Conservation (phyloP, 1,284 basidiomycete genomes). For the Apiotrichum brassicae region DNA sequence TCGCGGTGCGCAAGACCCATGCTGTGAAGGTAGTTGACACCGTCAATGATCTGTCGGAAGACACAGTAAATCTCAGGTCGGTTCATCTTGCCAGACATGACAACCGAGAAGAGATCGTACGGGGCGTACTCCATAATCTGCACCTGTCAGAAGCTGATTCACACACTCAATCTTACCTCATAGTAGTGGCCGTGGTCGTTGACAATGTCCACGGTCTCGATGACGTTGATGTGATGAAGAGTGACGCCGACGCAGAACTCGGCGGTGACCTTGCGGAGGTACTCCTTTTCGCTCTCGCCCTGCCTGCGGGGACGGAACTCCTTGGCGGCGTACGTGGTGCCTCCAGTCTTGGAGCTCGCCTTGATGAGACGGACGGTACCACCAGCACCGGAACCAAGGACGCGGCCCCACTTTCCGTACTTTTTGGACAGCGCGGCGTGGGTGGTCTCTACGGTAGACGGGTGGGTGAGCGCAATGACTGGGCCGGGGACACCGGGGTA, state of each 20-base stretch:
- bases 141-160: background rate
- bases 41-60: slow-evolving; percentile 96
- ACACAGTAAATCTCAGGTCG: slow-evolving; percentile 98
- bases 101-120: slow-evolving; percentile 95
- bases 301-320: slow-evolving; percentile 85
- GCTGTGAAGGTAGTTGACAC: slow-evolving; percentile 95
- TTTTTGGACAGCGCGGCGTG: slow-evolving; percentile 93
- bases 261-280: slow-evolving; percentile 97
- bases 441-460: slow-evolving; percentile 63
- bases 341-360: slow-evolving; percentile 68
- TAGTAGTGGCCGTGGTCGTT: slow-evolving; percentile 97
- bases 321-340: slow-evolving; percentile 88
- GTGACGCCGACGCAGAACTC: slow-evolving; percentile 98
- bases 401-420: slow-evolving; percentile 97
- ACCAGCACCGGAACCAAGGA: slow-evolving; percentile 91
- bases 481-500: slow-evolving; percentile 44
- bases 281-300: slow-evolving; percentile 90
- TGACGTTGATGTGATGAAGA: slow-evolving; percentile 92
- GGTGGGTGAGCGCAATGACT: slow-evolving; percentile 44
- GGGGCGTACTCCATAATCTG: slow-evolving; percentile 99
- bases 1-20: slow-evolving; percentile 97
- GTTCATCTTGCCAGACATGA: slow-evolving; percentile 99
- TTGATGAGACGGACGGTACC: slow-evolving; percentile 97
- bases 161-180: slow-evolving; percentile 60
- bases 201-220: slow-evolving; percentile 97